phyloP scores from a whole-genome alignment of 176 grass and related monocot species.

The Alloteropsis semialata region DNA sequence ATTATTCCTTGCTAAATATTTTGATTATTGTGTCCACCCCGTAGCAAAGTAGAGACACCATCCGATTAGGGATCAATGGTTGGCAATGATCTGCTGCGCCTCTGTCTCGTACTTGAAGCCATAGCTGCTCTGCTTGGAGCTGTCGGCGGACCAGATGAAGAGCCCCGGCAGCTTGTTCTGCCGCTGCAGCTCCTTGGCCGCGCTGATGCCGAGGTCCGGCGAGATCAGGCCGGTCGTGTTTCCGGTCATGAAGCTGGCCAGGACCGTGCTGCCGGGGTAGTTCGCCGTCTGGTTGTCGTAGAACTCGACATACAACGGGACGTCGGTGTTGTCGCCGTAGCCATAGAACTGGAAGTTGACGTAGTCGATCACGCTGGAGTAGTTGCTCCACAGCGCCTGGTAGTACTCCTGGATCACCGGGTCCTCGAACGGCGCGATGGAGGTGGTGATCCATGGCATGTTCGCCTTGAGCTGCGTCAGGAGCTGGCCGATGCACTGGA shows the following conservation, averaged over 20 bases:
- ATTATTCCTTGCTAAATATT: background rate
- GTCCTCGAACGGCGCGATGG: slow-evolving; percentile 56
- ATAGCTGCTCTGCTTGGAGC: slow-evolving; percentile 12
- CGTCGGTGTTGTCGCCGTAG: slow-evolving; percentile 44
- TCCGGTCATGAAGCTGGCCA: slow-evolving; percentile 57
- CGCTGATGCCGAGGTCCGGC: slow-evolving; percentile 31
- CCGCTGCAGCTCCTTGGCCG: slow-evolving; percentile 28
- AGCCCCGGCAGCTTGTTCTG: slow-evolving; percentile 53
- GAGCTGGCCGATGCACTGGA: slow-evolving; percentile 36
- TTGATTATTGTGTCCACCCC: background rate
- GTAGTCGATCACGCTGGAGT: slow-evolving; percentile 48
- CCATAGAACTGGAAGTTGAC: slow-evolving; percentile 85
- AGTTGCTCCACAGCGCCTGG: slow-evolving; percentile 47
- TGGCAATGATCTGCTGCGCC: slow-evolving; percentile 40
- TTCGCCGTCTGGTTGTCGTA: slow-evolving; percentile 27
- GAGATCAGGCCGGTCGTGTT: background rate
- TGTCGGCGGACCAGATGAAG: slow-evolving; percentile 64
- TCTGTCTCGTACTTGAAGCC: slow-evolving; percentile 38
- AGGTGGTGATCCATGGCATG: slow-evolving; percentile 25
- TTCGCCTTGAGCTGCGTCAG: slow-evolving; percentile 38
- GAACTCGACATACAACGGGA: slow-evolving; percentile 28
- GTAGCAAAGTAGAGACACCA: background rate
- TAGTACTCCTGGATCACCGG: slow-evolving; percentile 37
- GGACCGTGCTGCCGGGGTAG: slow-evolving; percentile 42
- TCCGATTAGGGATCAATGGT: slow-evolving; percentile 25